Evolutionary conservation across 768 basidiomycete species (phyloP).

Genomic region (Amyloporia xantha): DNA sequence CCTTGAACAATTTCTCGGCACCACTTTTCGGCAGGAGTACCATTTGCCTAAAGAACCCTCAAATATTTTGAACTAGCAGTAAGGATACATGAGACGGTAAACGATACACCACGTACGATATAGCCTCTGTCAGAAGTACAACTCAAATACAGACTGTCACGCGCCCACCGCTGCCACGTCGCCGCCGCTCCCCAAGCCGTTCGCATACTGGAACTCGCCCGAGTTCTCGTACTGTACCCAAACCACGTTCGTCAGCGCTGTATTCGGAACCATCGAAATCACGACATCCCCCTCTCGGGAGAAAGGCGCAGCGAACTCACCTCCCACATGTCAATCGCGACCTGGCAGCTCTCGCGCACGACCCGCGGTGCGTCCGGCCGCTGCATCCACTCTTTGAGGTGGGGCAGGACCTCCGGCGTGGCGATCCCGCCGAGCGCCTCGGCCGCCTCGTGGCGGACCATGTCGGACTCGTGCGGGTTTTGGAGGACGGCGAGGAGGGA

Average conservation of each 20-base stretch:
- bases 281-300: too few species aligned
- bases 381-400: slow-evolving; percentile 79
- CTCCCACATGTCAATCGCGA: slow-evolving; percentile 98
- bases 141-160: too few species aligned
- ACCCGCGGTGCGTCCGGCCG: slow-evolving; percentile 78
- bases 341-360: slow-evolving; percentile 91
- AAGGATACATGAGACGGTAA: too few species aligned
- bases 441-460: slow-evolving; percentile 98
- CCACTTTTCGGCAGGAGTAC: too few species aligned
- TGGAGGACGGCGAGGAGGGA: slow-evolving; percentile 74
- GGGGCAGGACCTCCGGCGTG: slow-evolving; percentile 82
- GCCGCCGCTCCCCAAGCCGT: slow-evolving; percentile 32
- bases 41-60: too few species aligned
- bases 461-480: slow-evolving; percentile 71
- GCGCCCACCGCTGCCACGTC: slow-evolving; percentile 16
- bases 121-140: too few species aligned
- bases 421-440: slow-evolving; percentile 98
- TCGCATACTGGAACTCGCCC: slow-evolving; percentile 72
- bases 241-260: background rate
- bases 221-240: slow-evolving; percentile 68
- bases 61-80: too few species aligned
- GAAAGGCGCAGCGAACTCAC: slow-evolving; percentile 38
- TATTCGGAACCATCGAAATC: background rate
- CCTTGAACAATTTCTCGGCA: too few species aligned
- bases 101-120: too few species aligned